Evolutionary conservation across 2,329 filamentous ascomycete genomes (phyloP).

Genomic region (Cladosporium halotolerans): DNA sequence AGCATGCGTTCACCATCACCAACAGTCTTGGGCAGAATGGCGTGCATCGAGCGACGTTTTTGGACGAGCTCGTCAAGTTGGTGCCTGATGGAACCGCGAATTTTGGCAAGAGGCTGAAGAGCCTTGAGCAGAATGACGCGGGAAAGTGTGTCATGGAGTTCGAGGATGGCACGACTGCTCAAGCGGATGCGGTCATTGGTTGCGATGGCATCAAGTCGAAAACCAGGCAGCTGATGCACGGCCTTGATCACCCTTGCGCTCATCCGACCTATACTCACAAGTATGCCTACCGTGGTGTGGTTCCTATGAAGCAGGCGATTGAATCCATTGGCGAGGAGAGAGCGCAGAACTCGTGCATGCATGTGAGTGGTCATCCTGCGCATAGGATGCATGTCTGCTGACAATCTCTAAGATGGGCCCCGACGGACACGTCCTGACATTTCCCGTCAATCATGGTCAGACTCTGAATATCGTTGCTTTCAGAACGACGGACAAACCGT

Average conservation of each 20-base stretch:
- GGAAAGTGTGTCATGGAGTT: conserved; percentile 31
- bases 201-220: conserved; percentile 46
- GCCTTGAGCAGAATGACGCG: conserved; percentile 22
- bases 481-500: conserved; percentile 29
- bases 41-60: conserved; percentile 45
- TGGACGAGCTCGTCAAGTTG: conserved; percentile 44
- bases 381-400: not conserved
- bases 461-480: conserved; percentile 54
- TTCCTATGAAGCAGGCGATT: conserved; percentile 46
- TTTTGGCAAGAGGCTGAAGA: conserved; percentile 28
- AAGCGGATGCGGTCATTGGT: conserved; percentile 25
- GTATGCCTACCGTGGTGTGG: conserved; percentile 56
- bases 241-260: conserved; percentile 35
- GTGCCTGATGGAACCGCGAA: conserved; percentile 36
- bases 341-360: conserved; percentile 20
- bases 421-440: conserved; percentile 53
- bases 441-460: conserved; percentile 52
- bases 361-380: not conserved
- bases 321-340: conserved; percentile 23
- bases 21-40: conserved; percentile 22
- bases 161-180: conserved; percentile 23
- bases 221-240: conserved; percentile 15
- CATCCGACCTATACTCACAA: conserved; percentile 50
- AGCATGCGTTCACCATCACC: conserved; percentile 23
- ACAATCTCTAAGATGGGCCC: conserved; percentile 38